Conservation (phyloP, 202 grass and related monocot species). For the Carex arenaria region DNA sequence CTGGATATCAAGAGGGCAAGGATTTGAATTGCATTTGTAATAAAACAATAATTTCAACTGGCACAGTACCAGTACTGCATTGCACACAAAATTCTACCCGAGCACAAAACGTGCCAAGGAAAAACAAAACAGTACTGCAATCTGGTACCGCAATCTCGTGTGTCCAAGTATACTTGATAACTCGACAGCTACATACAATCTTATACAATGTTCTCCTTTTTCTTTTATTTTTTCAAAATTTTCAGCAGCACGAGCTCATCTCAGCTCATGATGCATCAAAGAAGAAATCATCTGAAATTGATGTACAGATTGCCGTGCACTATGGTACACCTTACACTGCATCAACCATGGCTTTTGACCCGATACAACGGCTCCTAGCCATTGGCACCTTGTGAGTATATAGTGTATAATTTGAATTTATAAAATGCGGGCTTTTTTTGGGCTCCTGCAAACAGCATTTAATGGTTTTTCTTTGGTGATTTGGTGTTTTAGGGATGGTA, state of each 20-base stretch:
- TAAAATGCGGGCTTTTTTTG: background rate
- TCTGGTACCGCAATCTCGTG: background rate
- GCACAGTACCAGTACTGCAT: background rate
- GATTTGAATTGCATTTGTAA: background rate
- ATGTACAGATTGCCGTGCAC: conserved; percentile 64
- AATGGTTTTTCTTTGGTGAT: conserved; percentile 13
- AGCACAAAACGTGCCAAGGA: background rate
- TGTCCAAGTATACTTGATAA: background rate
- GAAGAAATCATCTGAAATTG: conserved; percentile 32
- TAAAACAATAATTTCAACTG: background rate
- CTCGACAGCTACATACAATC: background rate
- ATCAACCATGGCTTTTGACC: conserved; percentile 69
- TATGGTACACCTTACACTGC: conserved; percentile 77
- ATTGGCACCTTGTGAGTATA: conserved; percentile 72
- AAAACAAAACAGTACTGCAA: background rate
- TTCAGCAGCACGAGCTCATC: conserved; percentile 24
- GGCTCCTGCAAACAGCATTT: background rate
- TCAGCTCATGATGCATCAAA: background rate
- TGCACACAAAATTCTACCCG: background rate
- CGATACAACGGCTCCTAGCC: conserved; percentile 76
- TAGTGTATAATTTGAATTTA: background rate
- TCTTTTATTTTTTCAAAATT: background rate
- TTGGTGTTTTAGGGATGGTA: conserved; percentile 65
- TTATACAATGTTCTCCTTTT: background rate
- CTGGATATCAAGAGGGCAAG: background rate